A percentile compares a stretch with the other conserved stretches of the same genome.
Evolutionary conservation across 805 yeast species (phyloP).

Genomic region (Lachancea quebecensis): DNA sequence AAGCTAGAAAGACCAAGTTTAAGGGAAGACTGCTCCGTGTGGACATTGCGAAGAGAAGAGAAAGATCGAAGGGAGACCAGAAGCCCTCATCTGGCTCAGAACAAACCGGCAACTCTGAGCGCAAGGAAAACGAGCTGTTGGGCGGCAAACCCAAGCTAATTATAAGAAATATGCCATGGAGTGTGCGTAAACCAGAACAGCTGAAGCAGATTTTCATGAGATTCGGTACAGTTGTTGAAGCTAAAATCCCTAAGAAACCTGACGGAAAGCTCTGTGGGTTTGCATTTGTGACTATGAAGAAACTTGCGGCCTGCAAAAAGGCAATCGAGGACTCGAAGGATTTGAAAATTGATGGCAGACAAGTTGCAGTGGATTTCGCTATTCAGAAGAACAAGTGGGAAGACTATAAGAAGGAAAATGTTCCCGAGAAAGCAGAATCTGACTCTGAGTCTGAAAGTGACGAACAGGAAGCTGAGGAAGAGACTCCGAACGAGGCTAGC

Average conservation of each 20-base stretch:
- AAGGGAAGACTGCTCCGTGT: constrained; percentile 61
- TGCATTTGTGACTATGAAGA: constrained; percentile 89
- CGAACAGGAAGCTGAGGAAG: constrained; percentile 23
- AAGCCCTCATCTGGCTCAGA: constrained; percentile 3
- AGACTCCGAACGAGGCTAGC: constrained; percentile 14
- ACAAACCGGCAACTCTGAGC: constrained; percentile 10
- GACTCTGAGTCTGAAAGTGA: constrained; percentile 30
- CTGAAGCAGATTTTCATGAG: constrained; percentile 63
- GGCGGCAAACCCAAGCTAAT: constrained; percentile 83
- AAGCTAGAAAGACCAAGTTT: constrained; percentile 59
- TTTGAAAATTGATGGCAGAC: constrained; percentile 78
- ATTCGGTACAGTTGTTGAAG: constrained; percentile 84
- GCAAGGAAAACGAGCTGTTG: constrained; percentile 40
- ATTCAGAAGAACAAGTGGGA: constrained; percentile 84
- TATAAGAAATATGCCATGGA: constrained; percentile 93
- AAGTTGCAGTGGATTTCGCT: constrained; percentile 91
- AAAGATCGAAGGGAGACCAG: constrained; percentile 43
- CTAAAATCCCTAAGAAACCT: constrained; percentile 77
- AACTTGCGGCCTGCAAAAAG: constrained; percentile 62
- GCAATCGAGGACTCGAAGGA: constrained; percentile 75
- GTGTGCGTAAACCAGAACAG: constrained; percentile 69
- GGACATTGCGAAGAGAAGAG: constrained; percentile 90
- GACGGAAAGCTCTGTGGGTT: constrained; percentile 92
- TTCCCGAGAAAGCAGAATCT: constrained; percentile 30
- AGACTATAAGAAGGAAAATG: constrained; percentile 40